Conservation (phyloP, 306 rosid species). For the Mimosa pudica region DNA sequence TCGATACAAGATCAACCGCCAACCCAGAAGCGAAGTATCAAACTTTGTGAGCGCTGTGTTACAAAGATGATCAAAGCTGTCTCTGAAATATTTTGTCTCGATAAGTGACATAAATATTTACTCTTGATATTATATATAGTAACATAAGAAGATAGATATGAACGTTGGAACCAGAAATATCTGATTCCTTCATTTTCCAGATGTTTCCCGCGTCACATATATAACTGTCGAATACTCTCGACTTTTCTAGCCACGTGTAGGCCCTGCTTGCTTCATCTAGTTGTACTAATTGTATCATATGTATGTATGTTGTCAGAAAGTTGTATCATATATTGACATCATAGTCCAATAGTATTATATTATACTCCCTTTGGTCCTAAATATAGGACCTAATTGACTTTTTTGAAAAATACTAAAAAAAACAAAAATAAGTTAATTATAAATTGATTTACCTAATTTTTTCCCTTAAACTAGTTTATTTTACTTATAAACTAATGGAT, state of each 20-base stretch:
- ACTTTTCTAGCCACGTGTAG: background rate
- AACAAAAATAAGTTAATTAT: too few relatives aligned
- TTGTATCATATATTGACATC: too few relatives aligned
- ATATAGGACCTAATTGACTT: too few relatives aligned
- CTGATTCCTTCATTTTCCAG: background rate
- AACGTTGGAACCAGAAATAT: background rate
- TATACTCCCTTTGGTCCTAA: too few relatives aligned
- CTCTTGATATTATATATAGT: background rate
- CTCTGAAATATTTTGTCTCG: background rate
- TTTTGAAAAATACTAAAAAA: too few relatives aligned
- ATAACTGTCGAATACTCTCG: background rate
- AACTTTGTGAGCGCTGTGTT: conserved; percentile 13
- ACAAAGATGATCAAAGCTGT: background rate
- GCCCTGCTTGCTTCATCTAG: background rate
- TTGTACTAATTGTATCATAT: too few relatives aligned
- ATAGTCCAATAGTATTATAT: too few relatives aligned
- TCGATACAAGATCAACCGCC: conserved; percentile 56
- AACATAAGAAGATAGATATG: background rate
- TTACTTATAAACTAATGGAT: too few relatives aligned
- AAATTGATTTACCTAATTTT: too few relatives aligned
- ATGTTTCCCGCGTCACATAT: background rate
- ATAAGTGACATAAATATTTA: background rate
- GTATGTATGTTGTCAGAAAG: too few relatives aligned
- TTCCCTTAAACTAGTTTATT: too few relatives aligned
- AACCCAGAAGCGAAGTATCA: conserved; percentile 40